Base-by-base conservation (phyloP, 2,329 filamentous ascomycete genomes). In the Ophiostoma australiae region DNA sequence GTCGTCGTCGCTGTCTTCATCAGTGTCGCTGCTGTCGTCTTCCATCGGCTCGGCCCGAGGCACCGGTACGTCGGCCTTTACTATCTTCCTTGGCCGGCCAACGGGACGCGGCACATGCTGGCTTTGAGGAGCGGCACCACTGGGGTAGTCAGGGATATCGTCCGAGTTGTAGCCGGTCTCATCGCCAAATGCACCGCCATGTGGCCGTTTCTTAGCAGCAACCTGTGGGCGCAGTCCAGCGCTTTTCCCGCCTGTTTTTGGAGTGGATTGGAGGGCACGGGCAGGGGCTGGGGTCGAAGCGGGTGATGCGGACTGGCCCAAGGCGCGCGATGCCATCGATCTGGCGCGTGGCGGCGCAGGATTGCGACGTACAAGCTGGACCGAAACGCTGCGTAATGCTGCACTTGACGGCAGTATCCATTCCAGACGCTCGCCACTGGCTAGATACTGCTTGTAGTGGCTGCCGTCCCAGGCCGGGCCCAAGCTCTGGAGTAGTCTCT, bases 141-240 rank as follows among this genome's bases (percentile, higher is more conserved):
- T 6, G 44, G 44, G 15, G 20, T 63, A 17, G 13, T 63, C 10
- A 1, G 23, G 58, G 15, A 63, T 63, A 17, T 33, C 27, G 33
- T 65, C 61, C 33, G 61, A 35, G 4, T 65, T 33, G 33, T 65
- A 35, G 33, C 20, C 31, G 11, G 13, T 33, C 8, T 8, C 44
- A 7, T 81, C 74, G 33, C 79, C 78, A 39, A 77, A 71, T 2
- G 76, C 76, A n/a, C 78, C 76, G 31, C 78, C 78, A n/a, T 78
- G 75, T 3, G 31, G 70, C 11, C 84, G 81, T 72, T 86, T 86
- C 74, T 82, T 44, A 15, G 23, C 66, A 23, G 66, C 83, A 8
- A 80, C 77, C 0, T 79, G 78, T 20, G 81, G 79, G 4, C 84
- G 81, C 37, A 86, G 77, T 27, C 77, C 79, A 4, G 84, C 83